Conservation (phyloP, 257 asterid species). For the Forsythia suspensa region DNA sequence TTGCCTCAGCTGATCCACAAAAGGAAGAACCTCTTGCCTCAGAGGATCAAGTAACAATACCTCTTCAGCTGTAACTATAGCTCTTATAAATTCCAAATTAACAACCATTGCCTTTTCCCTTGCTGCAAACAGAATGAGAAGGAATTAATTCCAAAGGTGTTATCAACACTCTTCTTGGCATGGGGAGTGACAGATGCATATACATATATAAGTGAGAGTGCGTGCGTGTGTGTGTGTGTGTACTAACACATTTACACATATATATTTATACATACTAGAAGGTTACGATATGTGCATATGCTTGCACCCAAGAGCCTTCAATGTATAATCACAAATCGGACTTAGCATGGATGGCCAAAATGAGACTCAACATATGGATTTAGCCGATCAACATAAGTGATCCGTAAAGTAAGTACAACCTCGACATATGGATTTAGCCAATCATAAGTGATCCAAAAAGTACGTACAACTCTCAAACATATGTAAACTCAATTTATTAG, state of each 20-base stretch:
- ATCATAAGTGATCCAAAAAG: neutral
- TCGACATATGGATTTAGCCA: neutral
- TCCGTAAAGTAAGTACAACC: neutral
- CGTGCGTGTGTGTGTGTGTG: too few relatives aligned
- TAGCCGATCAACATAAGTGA: neutral
- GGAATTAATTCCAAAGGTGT: neutral
- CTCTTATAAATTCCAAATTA: constrained; percentile 90
- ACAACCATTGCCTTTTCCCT: constrained; percentile 98
- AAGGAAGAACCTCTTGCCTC: constrained; percentile 95
- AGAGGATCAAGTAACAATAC: constrained; percentile 92
- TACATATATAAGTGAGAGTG: too few relatives aligned
- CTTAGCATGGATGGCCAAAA: neutral
- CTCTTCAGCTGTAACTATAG: constrained; percentile 90
- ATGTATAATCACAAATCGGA: neutral
- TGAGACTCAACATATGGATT: neutral
- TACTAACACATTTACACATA: neutral
- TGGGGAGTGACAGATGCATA: neutral
- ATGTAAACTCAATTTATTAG: neutral
- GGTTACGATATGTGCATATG: too few relatives aligned
- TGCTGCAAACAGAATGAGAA: constrained; percentile 46
- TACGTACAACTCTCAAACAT: neutral
- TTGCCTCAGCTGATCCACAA: constrained; percentile 90
- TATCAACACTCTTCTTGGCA: neutral
- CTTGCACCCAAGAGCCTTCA: constrained; percentile 5
- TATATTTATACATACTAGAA: neutral